These are phyloP conservation scores for Paramecium biaurelia DNA, from an alignment of 73 alveolate genomes.

Conservation along the genomic window DNA sequence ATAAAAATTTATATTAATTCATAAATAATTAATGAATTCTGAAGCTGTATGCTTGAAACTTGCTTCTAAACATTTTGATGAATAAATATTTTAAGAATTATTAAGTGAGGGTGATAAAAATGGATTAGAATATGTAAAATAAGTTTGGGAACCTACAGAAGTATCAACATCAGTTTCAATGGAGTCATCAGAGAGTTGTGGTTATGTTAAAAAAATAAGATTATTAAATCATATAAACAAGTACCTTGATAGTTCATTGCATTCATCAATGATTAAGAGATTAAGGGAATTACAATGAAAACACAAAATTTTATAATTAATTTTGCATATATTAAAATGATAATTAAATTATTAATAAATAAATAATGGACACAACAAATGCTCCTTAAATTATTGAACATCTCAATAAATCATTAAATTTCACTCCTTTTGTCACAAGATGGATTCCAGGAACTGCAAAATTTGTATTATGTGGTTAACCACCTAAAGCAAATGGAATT, in stretches of 20 bases:
- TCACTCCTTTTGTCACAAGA: conserved; percentile 90
- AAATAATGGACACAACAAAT: conserved; percentile 89
- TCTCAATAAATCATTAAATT: conserved; percentile 76
- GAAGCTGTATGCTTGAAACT: conserved; percentile 36
- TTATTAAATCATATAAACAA: not conserved
- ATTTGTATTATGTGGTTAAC: conserved; percentile 94
- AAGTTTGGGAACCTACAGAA: conserved; percentile 47
- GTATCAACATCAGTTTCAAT: conserved; percentile 14
- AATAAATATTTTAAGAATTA: conserved; percentile 13
- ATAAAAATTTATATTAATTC: not conserved
- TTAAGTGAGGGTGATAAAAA: not conserved
- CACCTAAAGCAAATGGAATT: conserved; percentile 98
- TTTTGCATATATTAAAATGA: not conserved
- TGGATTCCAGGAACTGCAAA: conserved; percentile 98
- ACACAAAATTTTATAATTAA: conserved; percentile 38
- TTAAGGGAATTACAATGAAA: conserved; percentile 27
- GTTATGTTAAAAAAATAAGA: conserved; percentile 6
- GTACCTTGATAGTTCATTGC: conserved; percentile 26
- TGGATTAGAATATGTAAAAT: conserved; percentile 12
- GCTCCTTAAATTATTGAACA: conserved; percentile 97
- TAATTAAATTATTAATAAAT: conserved; percentile 28
- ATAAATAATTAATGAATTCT: conserved; percentile 4
- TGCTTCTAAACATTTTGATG: conserved; percentile 27
- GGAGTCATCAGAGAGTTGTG: conserved; percentile 36
- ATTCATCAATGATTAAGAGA: not conserved